Conservation (phyloP, 805 yeast genomes). For the Starmerella geochares region DNA sequence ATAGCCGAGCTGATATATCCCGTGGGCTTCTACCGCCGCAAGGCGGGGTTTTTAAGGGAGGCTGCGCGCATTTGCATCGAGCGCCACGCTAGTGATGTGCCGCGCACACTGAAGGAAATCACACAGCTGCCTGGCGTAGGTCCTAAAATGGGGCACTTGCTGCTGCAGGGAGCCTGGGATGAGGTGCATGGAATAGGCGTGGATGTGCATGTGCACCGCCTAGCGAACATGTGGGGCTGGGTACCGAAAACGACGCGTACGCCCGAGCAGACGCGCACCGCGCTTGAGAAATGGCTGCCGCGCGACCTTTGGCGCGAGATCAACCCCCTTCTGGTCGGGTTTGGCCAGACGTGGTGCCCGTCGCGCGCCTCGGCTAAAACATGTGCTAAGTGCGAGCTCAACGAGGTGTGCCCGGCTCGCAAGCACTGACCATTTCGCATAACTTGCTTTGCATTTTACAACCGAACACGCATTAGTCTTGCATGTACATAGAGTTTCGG, state of each 20-base stretch:
- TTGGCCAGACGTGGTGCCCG: slow-evolving; percentile 80
- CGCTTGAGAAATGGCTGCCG: slow-evolving; percentile 67
- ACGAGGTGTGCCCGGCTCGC: slow-evolving; percentile 13
- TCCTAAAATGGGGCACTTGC: slow-evolving; percentile 82
- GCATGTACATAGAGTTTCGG: not conserved
- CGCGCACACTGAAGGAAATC: slow-evolving; percentile 56
- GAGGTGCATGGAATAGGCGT: slow-evolving; percentile 78
- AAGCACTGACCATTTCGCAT: not conserved
- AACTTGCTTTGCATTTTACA: not conserved
- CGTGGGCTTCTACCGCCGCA: slow-evolving; percentile 80
- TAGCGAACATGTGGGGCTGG: slow-evolving; percentile 77
- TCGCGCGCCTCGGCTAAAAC: slow-evolving; percentile 36
- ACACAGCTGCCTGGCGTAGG: slow-evolving; percentile 81
- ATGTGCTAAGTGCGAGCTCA: slow-evolving; percentile 14
- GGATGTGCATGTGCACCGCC: slow-evolving; percentile 78
- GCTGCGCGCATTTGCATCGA: slow-evolving; percentile 46
- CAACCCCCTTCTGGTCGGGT: slow-evolving; percentile 80
- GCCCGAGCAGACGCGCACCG: slow-evolving; percentile 67
- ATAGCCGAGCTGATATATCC: slow-evolving; percentile 59
- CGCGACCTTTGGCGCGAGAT: slow-evolving; percentile 67
- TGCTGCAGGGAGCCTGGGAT: slow-evolving; percentile 75
- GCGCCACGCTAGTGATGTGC: slow-evolving; percentile 57
- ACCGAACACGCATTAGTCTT: not conserved
- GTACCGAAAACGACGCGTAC: slow-evolving; percentile 40
- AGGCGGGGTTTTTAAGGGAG: slow-evolving; percentile 58